Evolutionary conservation across 73 alveolate species (phyloP).

Genomic region (Durusdinium trenchii): DNA sequence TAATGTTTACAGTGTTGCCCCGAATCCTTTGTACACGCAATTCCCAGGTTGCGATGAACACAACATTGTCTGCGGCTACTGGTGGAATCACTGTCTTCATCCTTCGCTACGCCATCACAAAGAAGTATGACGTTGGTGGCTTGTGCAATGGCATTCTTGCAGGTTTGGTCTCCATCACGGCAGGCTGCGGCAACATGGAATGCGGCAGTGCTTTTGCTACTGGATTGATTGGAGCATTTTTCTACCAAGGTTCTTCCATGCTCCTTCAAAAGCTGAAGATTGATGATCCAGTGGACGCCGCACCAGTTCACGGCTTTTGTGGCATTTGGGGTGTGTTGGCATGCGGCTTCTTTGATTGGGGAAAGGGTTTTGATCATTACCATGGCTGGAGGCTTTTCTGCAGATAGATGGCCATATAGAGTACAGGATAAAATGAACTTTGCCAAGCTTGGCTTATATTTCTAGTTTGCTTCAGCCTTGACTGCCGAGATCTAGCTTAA

Average conservation of each 20-base stretch:
- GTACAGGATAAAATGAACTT: too few relatives aligned
- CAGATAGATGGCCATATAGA: too few relatives aligned
- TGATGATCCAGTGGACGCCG: conserved; percentile 73
- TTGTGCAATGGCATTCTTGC: conserved; percentile 96
- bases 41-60: conserved; percentile 44
- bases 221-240: conserved; percentile 21
- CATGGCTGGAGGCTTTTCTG: conserved; percentile 82
- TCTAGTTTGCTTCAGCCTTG: too few relatives aligned
- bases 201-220: conserved; percentile 32
- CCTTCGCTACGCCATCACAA: conserved; percentile 10
- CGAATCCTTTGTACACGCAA: neutral
- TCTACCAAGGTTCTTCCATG: conserved; percentile 69
- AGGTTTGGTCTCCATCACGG: conserved; percentile 97
- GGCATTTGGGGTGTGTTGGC: conserved; percentile 53
- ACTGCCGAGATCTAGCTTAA: too few relatives aligned
- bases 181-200: conserved; percentile 83
- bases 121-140: conserved; percentile 44
- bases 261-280: conserved; percentile 62
- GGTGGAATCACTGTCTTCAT: conserved; percentile 81
- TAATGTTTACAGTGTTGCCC: neutral
- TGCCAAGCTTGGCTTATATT: too few relatives aligned
- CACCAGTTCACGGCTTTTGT: conserved; percentile 70
- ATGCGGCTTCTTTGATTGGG: conserved; percentile 71
- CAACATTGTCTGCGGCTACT: conserved; percentile 74
- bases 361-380: conserved; percentile 40